Conservation (phyloP, 495 filamentous ascomycete species). For the Neurospora discreta region DNA sequence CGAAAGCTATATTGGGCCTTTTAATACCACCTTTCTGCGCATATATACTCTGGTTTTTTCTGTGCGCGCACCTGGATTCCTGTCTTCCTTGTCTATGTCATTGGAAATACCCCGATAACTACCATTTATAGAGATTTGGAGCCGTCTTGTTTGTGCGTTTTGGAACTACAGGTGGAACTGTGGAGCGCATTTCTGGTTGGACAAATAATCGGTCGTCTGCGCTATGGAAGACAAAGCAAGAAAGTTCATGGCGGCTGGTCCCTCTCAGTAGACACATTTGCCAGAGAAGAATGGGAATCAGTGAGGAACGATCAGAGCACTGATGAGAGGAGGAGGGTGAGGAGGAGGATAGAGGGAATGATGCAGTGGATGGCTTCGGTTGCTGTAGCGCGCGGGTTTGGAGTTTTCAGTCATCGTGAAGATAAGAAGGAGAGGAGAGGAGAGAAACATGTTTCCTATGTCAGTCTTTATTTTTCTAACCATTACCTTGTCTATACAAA, state of each 20-base stretch:
- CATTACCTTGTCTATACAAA: neutral
- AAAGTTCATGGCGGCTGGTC: neutral
- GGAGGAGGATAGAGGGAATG: neutral
- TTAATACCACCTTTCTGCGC: slow-evolving; percentile 9
- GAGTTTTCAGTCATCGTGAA: neutral
- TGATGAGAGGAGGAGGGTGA: neutral
- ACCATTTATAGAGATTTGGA: slow-evolving; percentile 8
- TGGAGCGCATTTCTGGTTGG: neutral
- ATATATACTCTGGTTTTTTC: neutral
- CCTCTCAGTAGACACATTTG: neutral
- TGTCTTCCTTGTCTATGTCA: slow-evolving; percentile 3
- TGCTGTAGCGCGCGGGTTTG: neutral
- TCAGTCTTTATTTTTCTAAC: neutral
- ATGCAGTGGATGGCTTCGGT: neutral
- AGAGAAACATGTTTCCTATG: neutral
- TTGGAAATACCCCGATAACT: slow-evolving; percentile 10
- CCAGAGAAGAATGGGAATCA: neutral
- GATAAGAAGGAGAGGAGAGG: neutral
- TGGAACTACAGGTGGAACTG: neutral
- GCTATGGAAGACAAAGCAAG: neutral
- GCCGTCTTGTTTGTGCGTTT: neutral
- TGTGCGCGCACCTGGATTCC: neutral
- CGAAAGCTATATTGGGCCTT: slow-evolving; percentile 2
- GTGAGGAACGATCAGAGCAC: neutral
- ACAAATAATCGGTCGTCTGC: neutral